These are phyloP conservation scores for Leptographium wingfieldii DNA, from an alignment of 2,329 filamentous ascomycete genomes.

Conservation along the genomic window DNA sequence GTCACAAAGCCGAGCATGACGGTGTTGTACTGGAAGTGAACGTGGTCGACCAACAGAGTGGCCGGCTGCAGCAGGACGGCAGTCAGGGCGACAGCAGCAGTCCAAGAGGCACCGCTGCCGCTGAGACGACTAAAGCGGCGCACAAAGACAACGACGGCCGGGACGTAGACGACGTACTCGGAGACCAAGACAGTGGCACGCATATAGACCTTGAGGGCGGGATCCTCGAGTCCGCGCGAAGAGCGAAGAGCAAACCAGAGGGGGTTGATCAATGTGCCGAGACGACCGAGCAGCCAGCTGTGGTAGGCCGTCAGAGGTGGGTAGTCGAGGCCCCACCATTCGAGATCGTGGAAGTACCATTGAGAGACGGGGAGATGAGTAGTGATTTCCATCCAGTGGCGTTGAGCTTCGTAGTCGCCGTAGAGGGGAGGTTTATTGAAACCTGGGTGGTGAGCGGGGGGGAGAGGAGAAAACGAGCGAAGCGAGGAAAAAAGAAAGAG, in stretches of 20 bases:
- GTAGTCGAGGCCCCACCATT: slow-evolving; percentile 98
- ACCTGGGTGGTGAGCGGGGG: slow-evolving; percentile 32
- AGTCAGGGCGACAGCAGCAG: slow-evolving; percentile 69
- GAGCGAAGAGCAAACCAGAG: slow-evolving; percentile 77
- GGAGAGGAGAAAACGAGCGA: no score
- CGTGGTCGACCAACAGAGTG: slow-evolving; percentile 85
- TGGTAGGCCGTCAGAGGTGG: slow-evolving; percentile 96
- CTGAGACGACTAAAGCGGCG: slow-evolving; percentile 66
- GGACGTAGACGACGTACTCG: slow-evolving; percentile 82
- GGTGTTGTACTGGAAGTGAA: slow-evolving; percentile 96
- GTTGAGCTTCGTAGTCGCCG: slow-evolving; percentile 93
- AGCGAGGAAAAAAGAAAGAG: no score
- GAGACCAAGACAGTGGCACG: slow-evolving; percentile 80
- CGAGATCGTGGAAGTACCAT: slow-evolving; percentile 95
- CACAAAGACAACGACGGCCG: slow-evolving; percentile 73
- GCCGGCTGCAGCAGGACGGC: slow-evolving; percentile 88
- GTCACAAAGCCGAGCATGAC: slow-evolving; percentile 92
- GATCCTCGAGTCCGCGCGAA: slow-evolving; percentile 72
- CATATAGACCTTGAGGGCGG: slow-evolving; percentile 86
- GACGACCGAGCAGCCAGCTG: slow-evolving; percentile 84
- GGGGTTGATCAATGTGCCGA: slow-evolving; percentile 68
- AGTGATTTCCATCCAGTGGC: slow-evolving; percentile 98
- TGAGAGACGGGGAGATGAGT: slow-evolving; percentile 77
- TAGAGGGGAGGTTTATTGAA: slow-evolving; percentile 77
- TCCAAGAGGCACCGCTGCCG: slow-evolving; percentile 62